A percentile compares a stretch with the other conserved stretches of the same genome.
Conservation (phyloP, 2,329 filamentous ascomycete species). For the Byssoonygena ceratinophila region DNA sequence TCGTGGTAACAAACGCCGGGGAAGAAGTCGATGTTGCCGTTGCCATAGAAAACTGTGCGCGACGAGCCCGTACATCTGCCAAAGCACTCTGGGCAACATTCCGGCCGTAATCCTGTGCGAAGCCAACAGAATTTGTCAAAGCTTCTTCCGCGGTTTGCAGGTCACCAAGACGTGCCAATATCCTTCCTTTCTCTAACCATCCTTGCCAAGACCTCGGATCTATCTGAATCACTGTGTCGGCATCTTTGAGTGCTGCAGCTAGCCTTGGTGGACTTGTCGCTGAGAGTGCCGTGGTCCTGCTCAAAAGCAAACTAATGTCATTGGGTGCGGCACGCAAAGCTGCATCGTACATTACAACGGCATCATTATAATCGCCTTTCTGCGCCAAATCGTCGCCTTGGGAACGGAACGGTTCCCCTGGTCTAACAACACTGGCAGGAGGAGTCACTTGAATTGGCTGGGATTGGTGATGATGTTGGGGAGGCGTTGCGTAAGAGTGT, state of each 20-base stretch:
- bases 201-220: slow-evolving; percentile 8
- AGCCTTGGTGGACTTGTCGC: slow-evolving; percentile 84
- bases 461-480: background rate
- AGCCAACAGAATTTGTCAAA: slow-evolving; percentile 8
- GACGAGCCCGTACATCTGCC: slow-evolving; percentile 6
- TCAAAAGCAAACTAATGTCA: slow-evolving; percentile 4
- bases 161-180: slow-evolving; percentile 3
- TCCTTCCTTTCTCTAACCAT: slow-evolving; percentile 9
- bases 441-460: background rate
- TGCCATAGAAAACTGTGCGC: background rate
- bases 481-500: background rate
- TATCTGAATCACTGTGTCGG: slow-evolving; percentile 2
- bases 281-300: slow-evolving; percentile 39
- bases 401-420: slow-evolving; percentile 7
- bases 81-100: slow-evolving; percentile 3
- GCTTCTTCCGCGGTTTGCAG: slow-evolving; percentile 5
- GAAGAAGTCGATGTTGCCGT: background rate
- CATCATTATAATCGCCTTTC: slow-evolving; percentile 8
- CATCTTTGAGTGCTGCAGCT: slow-evolving; percentile 5
- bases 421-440: background rate
- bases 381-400: slow-evolving; percentile 7
- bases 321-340: slow-evolving; percentile 3
- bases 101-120: slow-evolving; percentile 1
- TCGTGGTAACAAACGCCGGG: background rate
- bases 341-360: slow-evolving; percentile 10